Evolutionary conservation across 768 basidiomycete species (phyloP), one percentile per base, ranked within the genome.

Genomic region (Phaeolepiota aurea): DNA sequence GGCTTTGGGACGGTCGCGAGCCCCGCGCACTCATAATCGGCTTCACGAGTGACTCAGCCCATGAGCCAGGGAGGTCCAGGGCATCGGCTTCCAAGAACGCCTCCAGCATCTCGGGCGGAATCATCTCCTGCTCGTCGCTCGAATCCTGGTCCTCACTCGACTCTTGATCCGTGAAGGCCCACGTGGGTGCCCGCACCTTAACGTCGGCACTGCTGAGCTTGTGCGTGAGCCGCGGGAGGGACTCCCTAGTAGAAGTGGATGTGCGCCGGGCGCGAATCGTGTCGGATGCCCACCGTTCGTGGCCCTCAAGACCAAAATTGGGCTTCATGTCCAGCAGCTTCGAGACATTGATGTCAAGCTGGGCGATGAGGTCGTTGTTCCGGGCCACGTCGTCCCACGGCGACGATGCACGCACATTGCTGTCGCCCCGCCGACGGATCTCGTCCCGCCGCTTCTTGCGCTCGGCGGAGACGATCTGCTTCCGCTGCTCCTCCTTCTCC

Each of bases 401-500:
- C 9, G 10, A 10, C 28, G 28, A 31, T 5, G 12, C 18, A 5
- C 9, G 7, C 16, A 7, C 9, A 5, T 35, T 7, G 48, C 4
- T 49, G 50, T 14, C 41, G 40, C 36, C 44, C 37, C 41, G 50
- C 45, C 15, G 51, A 40, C 44, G 23, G n/a, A 62, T 55, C 37
- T 62, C 62, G 19, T 56, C 55, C 30, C 58, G 52, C 16, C 65
- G 54, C 36, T 57, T 59, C 30, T 55, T 56, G 12, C 69, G 58
- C 50, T 72, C 69, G 4, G 50, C 56, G 18, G 56, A 54, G 13
- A 72, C 70, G 10, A 63, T 47, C 19, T 57, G 61, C 56, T 68
- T 70, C 34, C 76, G 57, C 48, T 78, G 65, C 34, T 53, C 64
- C 50, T 75, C 75, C 45, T 76, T 77, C 47, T 58, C 45, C 21